phyloP scores from a whole-genome alignment of 331 rosid species.

The Ulmus americana region DNA sequence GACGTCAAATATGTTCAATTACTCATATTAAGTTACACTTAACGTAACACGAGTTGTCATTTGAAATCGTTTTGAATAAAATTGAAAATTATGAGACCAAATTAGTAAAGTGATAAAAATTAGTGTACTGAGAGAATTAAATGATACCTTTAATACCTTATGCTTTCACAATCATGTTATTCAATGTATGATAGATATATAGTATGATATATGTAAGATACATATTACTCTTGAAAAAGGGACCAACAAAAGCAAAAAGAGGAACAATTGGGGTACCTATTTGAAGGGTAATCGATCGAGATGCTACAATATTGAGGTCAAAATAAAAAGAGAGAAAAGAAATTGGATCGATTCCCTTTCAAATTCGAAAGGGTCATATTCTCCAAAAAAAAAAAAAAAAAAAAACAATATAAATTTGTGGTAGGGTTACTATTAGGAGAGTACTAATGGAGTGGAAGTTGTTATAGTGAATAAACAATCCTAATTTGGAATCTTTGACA shows the following conservation, averaged over 20 bases:
- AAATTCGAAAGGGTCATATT: conserved; percentile 31
- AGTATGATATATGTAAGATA: background rate
- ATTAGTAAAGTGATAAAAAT: too few relatives aligned
- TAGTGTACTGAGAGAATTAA: fast-evolving
- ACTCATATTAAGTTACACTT: too few relatives aligned
- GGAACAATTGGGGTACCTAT: background rate
- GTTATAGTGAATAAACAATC: conserved; percentile 15
- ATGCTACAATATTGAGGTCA: conserved; percentile 8
- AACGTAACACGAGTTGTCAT: too few relatives aligned
- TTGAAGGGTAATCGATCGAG: conserved; percentile 1
- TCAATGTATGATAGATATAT: background rate
- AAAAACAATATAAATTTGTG: conserved; percentile 4
- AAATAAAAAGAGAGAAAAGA: background rate
- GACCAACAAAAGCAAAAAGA: background rate
- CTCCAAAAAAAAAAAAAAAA: background rate
- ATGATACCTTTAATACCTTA: too few relatives aligned
- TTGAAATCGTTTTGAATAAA: too few relatives aligned
- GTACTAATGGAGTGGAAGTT: conserved; percentile 12
- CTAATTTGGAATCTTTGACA: conserved; percentile 25
- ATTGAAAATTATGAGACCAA: too few relatives aligned
- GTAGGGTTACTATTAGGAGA: background rate
- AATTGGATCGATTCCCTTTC: conserved; percentile 6
- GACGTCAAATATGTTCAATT: too few relatives aligned
- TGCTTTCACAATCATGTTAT: too few relatives aligned
- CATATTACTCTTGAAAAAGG: background rate